Base-by-base conservation (phyloP, 352 stramenopile species). In the Plasmopara muralis region DNA sequence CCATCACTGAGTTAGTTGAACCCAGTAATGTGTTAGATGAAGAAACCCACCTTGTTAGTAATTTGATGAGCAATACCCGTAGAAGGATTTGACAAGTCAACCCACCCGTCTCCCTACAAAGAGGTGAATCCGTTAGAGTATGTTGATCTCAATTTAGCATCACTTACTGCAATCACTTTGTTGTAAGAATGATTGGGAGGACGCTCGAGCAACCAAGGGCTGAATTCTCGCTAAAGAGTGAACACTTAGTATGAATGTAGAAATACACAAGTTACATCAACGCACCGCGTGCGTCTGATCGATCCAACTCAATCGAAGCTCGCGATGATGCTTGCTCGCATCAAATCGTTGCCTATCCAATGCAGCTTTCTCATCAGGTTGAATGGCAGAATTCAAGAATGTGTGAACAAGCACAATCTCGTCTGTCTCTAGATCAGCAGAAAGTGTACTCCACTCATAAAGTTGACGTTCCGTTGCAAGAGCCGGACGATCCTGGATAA, bases 331-430 rank as follows among this genome's bases (percentile, higher is more conserved):
- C 65, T 43, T 70, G 50, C 28, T 56, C 45, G 12, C 55, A 38
- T 44, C 61, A 33, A 48, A 45, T 45, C 56, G 43, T 9, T 51
- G 53, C 16, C 1, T 35, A 8, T 71, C 65, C 12, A 35, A 33
- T 0, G 34, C 40, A 18, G 6, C 8, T 30, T 41, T 48, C 6
- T 33, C 43, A 38, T 68, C 64, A 28, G 50, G 35, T 30, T 62
- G 55, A 25, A 51, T 46, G 3, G 64, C 57, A 12, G 66, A 64
- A 49, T 93, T 93, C 18, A 93, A 45, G 39, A 84, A 90, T 15
- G 79, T 93, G 58, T 90, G 79, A 31, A 90, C 66, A 5, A 93
- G 73, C 18, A 93, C 72, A 4, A 85, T 44, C 39, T 93, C 82
- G 33, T 93, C 82, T 0, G 57, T 76, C 53, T 71, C 72, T 7